These are phyloP conservation scores for Andrographis paniculata DNA, from an alignment of 305 asterid species.

Conservation along the genomic window DNA sequence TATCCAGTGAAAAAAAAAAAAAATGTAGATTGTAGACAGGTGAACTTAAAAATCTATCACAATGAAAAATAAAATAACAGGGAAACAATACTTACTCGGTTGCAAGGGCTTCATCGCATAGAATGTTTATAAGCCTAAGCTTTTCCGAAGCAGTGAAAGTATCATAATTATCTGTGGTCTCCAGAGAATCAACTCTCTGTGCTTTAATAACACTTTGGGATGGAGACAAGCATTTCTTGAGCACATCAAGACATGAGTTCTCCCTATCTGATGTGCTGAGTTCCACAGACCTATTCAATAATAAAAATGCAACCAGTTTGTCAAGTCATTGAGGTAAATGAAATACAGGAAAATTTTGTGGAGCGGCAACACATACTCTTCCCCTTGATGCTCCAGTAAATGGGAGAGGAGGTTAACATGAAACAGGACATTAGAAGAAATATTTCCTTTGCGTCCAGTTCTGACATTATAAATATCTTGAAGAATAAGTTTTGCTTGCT, in stretches of 20 bases:
- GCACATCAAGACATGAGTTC: constrained; percentile 42
- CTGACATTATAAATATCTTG: constrained; percentile 61
- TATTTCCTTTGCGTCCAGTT: constrained; percentile 49
- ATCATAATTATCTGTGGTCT: constrained; percentile 44
- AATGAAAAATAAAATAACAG: constrained; percentile 4
- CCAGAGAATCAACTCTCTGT: constrained; percentile 37
- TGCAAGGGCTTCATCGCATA: constrained; percentile 78
- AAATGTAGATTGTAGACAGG: too few species aligned
- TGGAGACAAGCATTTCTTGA: constrained; percentile 48
- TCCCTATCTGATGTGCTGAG: constrained; percentile 38
- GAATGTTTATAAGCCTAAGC: constrained; percentile 51
- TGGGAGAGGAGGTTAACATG: constrained; percentile 49
- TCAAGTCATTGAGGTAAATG: constrained; percentile 9
- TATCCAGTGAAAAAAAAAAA: constrained; percentile 18
- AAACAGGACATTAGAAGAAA: constrained; percentile 53
- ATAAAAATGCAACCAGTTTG: too few species aligned
- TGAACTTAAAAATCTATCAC: constrained; percentile 4
- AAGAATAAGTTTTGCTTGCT: constrained; percentile 47
- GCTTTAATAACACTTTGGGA: constrained; percentile 30
- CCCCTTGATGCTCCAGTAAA: constrained; percentile 42
- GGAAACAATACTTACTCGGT: constrained; percentile 43
- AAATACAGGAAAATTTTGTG: constrained; percentile 12
- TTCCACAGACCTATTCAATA: constrained; percentile 30
- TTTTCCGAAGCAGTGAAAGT: constrained; percentile 46
- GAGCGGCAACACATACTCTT: constrained; percentile 39